phyloP scores from a whole-genome alignment of 345 rosid species.

The Punica granatum region DNA sequence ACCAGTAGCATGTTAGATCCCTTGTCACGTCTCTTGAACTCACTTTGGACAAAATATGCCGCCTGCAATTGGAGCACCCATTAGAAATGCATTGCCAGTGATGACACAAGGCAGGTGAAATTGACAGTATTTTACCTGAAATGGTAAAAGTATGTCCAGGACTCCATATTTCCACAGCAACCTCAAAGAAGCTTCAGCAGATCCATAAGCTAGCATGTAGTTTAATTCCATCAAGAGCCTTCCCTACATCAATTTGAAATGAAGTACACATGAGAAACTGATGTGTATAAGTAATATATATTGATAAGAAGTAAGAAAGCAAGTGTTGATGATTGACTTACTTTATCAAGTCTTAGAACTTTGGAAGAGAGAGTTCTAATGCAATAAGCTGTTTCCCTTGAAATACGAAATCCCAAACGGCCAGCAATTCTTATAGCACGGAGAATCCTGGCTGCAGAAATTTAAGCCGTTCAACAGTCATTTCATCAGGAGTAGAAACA shows the following conservation, averaged over 20 bases:
- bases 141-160: constrained; percentile 73
- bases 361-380: constrained; percentile 47
- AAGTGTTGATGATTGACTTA: constrained; percentile 7
- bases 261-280: constrained; percentile 1
- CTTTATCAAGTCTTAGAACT: constrained; percentile 64
- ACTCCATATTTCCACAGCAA: constrained; percentile 90
- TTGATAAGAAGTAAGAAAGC: not conserved
- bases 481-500: not conserved
- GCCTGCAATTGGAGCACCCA: constrained; percentile 46
- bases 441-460: constrained; percentile 57
- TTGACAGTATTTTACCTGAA: constrained; percentile 43
- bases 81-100: not conserved
- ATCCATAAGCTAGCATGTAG: constrained; percentile 95
- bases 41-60: constrained; percentile 58
- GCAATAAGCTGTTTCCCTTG: constrained; percentile 76
- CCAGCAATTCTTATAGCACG: constrained; percentile 73
- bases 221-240: constrained; percentile 95
- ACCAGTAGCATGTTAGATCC: constrained; percentile 95
- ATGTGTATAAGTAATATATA: not conserved
- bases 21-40: constrained; percentile 83
- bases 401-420: constrained; percentile 62
- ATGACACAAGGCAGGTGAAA: not conserved
- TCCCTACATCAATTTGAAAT: constrained; percentile 28
- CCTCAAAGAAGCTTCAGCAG: constrained; percentile 91
- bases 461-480: constrained; percentile 3